Evolutionary conservation across 768 basidiomycete genomes (phyloP), one percentile per base, ranked within the genome.

Genomic region (Kondoa malvinella): DNA sequence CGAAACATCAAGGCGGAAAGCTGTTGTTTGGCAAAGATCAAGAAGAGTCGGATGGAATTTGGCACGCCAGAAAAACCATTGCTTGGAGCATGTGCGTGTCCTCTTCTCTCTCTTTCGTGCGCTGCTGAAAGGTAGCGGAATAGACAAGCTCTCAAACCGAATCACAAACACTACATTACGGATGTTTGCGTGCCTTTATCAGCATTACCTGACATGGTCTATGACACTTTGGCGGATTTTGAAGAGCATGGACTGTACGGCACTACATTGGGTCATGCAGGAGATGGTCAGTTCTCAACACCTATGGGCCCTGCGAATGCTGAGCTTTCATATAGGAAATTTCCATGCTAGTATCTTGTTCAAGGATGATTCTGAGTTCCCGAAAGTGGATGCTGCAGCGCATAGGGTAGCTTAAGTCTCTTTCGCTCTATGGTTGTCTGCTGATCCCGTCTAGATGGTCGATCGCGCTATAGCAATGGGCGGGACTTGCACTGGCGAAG

Each of bases 401-500:
- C 40, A 50, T 50, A 50, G 40, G 40, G 40, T 50, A 50, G 21
- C 12, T 21, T 21, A 50, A 21, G 21, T 8, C 4, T 34, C 27
- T 17, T 67, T 71, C 25, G n/a, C 21, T 32, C 2, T n/a, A 27
- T n/a, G 1, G 12, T 31, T 25, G 2, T n/a, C 16, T 17, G 12
- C 25, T 21, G 50, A 67, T 4, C 40, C 21, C 40, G 40, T 21
- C 21, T 50, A 50, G 40, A 50, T 50, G 40, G 40, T 50, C 21
- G 40, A 50, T 50, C 40, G 40, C 8, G 40, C 40, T 66, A 64
- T 70, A 68, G 67, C n/a, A 68, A 70, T 34, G 66, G 78, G 79
- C 21, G 82, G 81, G 34, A 85, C 83, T 66, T 92, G 87, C 89
- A 86, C 85, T 33, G 92, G 88, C 1, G 91, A 88, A 77, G 90